phyloP scores from a whole-genome alignment of 805 yeast species.

The Kodamaea jinghongensis region DNA sequence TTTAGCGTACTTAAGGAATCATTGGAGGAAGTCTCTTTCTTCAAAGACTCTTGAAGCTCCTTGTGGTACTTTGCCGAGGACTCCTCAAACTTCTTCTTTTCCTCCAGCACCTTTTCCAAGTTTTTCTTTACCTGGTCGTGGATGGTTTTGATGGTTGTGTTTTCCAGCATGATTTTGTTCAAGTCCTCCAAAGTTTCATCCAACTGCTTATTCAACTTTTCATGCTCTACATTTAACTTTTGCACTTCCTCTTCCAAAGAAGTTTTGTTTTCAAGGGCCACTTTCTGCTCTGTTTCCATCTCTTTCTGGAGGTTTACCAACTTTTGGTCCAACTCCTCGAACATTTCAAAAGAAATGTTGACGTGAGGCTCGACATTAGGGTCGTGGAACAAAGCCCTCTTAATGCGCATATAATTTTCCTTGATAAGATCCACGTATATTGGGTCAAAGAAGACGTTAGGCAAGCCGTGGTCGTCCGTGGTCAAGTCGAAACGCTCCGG shows the following conservation, averaged over 20 bases:
- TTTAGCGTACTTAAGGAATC: slow-evolving; percentile 29
- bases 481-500: slow-evolving; percentile 48
- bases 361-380: slow-evolving; percentile 72
- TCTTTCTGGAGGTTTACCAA: slow-evolving; percentile 25
- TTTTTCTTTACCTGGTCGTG: slow-evolving; percentile 20
- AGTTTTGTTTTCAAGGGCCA: slow-evolving; percentile 17
- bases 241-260: slow-evolving; percentile 19
- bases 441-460: slow-evolving; percentile 71
- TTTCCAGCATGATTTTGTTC: slow-evolving; percentile 21
- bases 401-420: slow-evolving; percentile 66
- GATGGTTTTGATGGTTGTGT: slow-evolving; percentile 17
- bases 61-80: slow-evolving; percentile 26
- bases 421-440: slow-evolving; percentile 63
- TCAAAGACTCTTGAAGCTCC: slow-evolving; percentile 32
- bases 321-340: slow-evolving; percentile 43
- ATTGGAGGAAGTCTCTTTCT: slow-evolving; percentile 21
- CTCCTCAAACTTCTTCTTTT: slow-evolving; percentile 29
- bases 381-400: slow-evolving; percentile 67
- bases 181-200: slow-evolving; percentile 25
- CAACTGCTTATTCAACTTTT: slow-evolving; percentile 19
- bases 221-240: slow-evolving; percentile 2
- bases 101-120: slow-evolving; percentile 25
- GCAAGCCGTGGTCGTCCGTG: slow-evolving; percentile 77
- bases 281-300: slow-evolving; percentile 20
- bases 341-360: slow-evolving; percentile 60